phyloP scores from a whole-genome alignment of 305 asterid species.

The Caryopteris hybrid region DNA sequence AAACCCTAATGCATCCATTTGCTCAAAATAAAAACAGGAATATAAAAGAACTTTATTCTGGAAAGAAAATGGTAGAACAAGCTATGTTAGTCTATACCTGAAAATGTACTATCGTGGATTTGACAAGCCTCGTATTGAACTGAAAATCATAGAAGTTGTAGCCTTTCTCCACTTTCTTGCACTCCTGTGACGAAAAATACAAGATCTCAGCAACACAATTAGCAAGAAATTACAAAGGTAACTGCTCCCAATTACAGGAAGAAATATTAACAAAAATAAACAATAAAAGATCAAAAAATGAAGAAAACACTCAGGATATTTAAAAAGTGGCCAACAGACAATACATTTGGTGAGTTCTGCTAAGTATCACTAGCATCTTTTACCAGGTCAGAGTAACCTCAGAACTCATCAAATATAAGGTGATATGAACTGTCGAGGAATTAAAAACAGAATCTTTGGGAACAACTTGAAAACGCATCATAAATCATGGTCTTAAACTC shows the following conservation, averaged over 20 bases:
- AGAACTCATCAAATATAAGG: background rate
- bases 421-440: background rate
- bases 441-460: background rate
- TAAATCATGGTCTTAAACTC: background rate
- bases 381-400: background rate
- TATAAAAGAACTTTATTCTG: background rate
- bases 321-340: background rate
- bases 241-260: conserved; percentile 27
- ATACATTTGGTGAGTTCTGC: background rate
- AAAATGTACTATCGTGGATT: conserved; percentile 88
- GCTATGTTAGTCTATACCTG: conserved; percentile 53
- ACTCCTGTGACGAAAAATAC: conserved; percentile 40
- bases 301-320: background rate
- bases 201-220: conserved; percentile 2
- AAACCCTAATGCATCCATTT: background rate
- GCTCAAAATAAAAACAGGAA: background rate
- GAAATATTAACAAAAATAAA: background rate
- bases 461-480: background rate
- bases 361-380: background rate
- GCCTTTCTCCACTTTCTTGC: conserved; percentile 73
- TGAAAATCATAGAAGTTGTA: conserved; percentile 69
- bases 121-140: conserved; percentile 84
- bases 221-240: conserved; percentile 26
- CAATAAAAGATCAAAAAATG: background rate
- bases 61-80: conserved; percentile 2